Base-by-base conservation (phyloP, 441 rosid genomes). In the Erodium trifolium region DNA sequence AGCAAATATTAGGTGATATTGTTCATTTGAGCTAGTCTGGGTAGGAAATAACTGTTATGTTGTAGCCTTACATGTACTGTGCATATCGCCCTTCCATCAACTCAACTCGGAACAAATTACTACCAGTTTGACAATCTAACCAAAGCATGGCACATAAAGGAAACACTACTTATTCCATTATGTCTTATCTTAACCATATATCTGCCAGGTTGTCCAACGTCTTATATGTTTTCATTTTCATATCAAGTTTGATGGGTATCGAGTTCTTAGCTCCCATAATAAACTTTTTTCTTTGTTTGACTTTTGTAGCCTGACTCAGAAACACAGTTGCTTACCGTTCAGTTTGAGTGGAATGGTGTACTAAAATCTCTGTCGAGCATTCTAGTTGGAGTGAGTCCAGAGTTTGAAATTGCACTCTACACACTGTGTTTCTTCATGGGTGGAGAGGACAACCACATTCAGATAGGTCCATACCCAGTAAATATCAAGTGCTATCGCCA, bases 401-500 rank as follows among this genome's bases (percentile, higher is more conserved):
- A 91, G 85, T 91, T 91, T 43, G 97, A 93, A 82, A 60, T 93
- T 18, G 97, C 97, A 12, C 83, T 93, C 18, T 91, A 91, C 69
- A 91, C 97, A 1, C 79, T 93, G 43, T 89, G 97, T 75, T 93
- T 80, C 84, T 85, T 79, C 60, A 71, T 85, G 75, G 96, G 97
- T 4, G 74, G 84, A 74, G 92, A 93, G 82, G 96, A 93, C 6
- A 93, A 91, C 82, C 79, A 74, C 47, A 75, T 89, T 5, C 91
- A 89, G 82, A 74, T 93, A 68, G 96, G 97, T 70, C 96, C 96
- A 31, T 93, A 93, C 75, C 18, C 76, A 19, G 89, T 87, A 49
- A 93, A 93, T 81, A 89, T 91, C 80, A 93, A 93, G 85, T 93
- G 99, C 80, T 89, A 93, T 78, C 85, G 90, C n/a, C 73, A 81